Evolutionary conservation across 371 early-diverging fungal genomes (phyloP).

Genomic region (Lichtheimia ornata): DNA sequence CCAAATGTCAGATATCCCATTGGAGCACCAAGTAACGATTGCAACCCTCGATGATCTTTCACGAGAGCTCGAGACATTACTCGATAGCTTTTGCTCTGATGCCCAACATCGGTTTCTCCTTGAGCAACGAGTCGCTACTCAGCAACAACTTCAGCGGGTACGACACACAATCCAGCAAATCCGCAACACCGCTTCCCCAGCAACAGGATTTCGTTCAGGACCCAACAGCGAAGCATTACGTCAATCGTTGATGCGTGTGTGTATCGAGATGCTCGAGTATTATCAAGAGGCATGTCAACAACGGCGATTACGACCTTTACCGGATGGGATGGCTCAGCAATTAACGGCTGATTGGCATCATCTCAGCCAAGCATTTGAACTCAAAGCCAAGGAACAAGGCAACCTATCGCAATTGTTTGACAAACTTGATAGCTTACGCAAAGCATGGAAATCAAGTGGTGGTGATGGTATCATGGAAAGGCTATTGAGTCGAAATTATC

Average conservation of each 20-base stretch:
- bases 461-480: too few species aligned
- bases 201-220: conserved; percentile 2
- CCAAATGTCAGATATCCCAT: conserved; percentile 11
- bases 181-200: conserved; percentile 3
- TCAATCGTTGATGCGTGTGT: conserved; percentile 18
- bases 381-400: conserved; percentile 29
- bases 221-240: conserved; percentile 12
- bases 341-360: conserved; percentile 32
- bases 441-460: conserved; percentile 20
- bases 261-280: conserved; percentile 19
- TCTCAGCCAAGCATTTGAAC: conserved; percentile 28
- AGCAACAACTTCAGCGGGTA: conserved; percentile 15
- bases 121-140: conserved; percentile 18
- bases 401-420: conserved; percentile 12
- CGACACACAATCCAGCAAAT: conserved; percentile 18
- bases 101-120: conserved; percentile 24
- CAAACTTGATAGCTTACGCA: conserved; percentile 12
- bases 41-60: conserved; percentile 15
- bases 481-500: too few species aligned
- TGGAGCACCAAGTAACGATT: conserved; percentile 3
- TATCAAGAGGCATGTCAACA: conserved; percentile 21
- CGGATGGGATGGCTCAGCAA: conserved; percentile 14
- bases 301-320: conserved; percentile 13
- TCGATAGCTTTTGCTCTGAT: conserved; percentile 19
- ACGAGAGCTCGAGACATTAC: conserved; percentile 18